Evolutionary conservation across 2,329 filamentous ascomycete genomes (phyloP).

Genomic region (Penicillium sp.): DNA sequence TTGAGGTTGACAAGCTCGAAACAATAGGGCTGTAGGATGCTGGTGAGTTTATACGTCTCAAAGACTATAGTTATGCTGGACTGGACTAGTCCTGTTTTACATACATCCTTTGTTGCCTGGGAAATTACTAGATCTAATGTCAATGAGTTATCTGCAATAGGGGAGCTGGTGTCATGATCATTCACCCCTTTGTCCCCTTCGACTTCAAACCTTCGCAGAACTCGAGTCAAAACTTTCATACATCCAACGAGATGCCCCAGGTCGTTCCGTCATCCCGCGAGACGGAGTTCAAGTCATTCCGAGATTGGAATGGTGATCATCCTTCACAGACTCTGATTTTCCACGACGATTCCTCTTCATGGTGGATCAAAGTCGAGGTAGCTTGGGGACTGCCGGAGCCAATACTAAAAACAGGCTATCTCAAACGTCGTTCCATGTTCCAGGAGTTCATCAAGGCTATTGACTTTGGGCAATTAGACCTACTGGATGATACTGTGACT

Average conservation of each 20-base stretch:
- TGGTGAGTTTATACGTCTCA: not conserved
- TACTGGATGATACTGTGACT: too few species aligned
- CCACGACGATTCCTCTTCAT: conserved; percentile 4
- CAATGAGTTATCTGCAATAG: not conserved
- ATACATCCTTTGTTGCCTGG: too few species aligned
- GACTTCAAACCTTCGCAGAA: too few species aligned
- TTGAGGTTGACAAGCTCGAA: not conserved
- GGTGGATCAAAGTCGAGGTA: conserved; percentile 11
- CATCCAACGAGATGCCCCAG: too few species aligned
- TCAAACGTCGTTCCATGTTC: conserved; percentile 1
- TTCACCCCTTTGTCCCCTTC: too few species aligned
- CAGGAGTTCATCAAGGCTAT: too few species aligned
- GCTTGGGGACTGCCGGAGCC: conserved; percentile 4
- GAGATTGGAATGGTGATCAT: conserved; percentile 1
- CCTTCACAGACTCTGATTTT: conserved; percentile 15
- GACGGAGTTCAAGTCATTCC: not conserved
- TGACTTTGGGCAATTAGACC: too few species aligned
- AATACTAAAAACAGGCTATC: not conserved
- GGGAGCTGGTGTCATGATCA: too few species aligned
- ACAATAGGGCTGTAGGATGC: not conserved
- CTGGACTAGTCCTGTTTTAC: not conserved
- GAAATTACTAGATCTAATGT: not conserved
- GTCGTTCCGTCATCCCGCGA: too few species aligned
- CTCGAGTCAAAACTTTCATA: too few species aligned
- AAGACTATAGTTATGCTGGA: not conserved